phyloP scores from a whole-genome alignment of 208 protist species.

The Wallacemonas sp. region DNA sequence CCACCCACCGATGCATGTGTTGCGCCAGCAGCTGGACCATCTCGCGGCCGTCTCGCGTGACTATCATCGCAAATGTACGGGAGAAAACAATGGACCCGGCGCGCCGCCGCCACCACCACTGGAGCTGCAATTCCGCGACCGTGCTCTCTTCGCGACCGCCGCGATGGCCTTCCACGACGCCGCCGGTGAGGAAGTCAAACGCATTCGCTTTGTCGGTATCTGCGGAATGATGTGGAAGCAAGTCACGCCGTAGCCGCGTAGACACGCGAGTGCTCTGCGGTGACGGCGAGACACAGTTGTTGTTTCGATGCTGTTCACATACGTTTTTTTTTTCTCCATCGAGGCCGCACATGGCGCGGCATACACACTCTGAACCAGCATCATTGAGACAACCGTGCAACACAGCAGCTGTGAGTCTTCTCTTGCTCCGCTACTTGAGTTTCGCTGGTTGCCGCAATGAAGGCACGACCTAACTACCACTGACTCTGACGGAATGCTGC shows the following conservation, averaged over 20 bases:
- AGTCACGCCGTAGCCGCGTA: neutral
- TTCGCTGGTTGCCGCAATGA: too few species aligned
- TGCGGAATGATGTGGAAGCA: conserved; percentile 72
- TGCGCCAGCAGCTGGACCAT: conserved; percentile 44
- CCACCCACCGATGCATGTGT: conserved; percentile 55
- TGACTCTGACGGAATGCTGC: too few species aligned
- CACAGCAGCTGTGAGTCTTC: too few species aligned
- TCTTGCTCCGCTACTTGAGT: too few species aligned
- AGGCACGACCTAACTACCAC: too few species aligned
- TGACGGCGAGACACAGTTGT: neutral
- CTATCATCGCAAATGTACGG: neutral
- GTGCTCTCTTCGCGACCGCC: conserved; percentile 41
- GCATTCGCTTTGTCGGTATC: conserved; percentile 48
- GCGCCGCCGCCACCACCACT: conserved; percentile 15
- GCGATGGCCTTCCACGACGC: conserved; percentile 30
- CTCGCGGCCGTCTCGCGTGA: conserved; percentile 21
- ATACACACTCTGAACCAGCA: too few species aligned
- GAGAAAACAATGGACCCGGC: neutral
- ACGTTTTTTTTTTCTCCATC: neutral
- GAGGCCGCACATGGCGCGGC: too few species aligned
- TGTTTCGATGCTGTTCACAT: neutral
- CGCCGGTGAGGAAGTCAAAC: conserved; percentile 12
- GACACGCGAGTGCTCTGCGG: neutral
- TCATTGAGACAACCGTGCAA: too few species aligned
- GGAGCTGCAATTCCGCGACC: conserved; percentile 47